Percentiles rank a stretch among this genome's conserved stretches.
These are phyloP conservation scores for Fusarium sp. DNA, from an alignment of 2,329 filamentous ascomycete species.

Conservation along the genomic window DNA sequence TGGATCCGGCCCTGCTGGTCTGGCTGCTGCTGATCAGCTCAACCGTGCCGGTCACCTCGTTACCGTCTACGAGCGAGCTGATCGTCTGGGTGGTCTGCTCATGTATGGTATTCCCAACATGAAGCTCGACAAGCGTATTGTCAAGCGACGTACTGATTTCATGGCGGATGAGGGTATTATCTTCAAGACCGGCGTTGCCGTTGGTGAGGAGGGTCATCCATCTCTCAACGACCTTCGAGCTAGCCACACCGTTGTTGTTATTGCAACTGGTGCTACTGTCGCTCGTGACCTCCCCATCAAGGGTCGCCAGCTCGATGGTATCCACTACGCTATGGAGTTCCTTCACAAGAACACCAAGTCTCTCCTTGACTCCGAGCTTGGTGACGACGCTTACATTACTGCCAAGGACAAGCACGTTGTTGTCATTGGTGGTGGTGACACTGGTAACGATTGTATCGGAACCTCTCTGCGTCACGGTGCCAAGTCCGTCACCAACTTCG, in stretches of 20 bases:
- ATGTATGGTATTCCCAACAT: constrained; percentile 99
- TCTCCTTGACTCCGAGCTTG: constrained; percentile 88
- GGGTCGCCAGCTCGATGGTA: constrained; percentile 86
- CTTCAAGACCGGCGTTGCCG: constrained; percentile 80
- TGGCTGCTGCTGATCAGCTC: constrained; percentile 91
- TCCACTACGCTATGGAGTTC: constrained; percentile 98
- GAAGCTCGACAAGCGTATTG: constrained; percentile 98
- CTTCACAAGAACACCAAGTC: constrained; percentile 98
- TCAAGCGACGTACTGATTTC: constrained; percentile 94
- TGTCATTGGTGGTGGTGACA: constrained; percentile 97
- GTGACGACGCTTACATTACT: constrained; percentile 87
- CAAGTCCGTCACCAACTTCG: constrained; percentile 96
- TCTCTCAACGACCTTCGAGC: constrained; percentile 78
- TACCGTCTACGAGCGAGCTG: constrained; percentile 92
- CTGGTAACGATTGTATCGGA: constrained; percentile 97
- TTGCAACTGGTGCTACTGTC: constrained; percentile 93
- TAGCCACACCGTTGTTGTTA: constrained; percentile 84
- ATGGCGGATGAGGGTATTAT: constrained; percentile 89
- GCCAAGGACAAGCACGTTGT: constrained; percentile 96
- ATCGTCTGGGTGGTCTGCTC: constrained; percentile 88
- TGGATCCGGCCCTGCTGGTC: constrained; percentile 90
- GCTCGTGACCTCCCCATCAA: constrained; percentile 93
- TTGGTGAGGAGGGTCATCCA: constrained; percentile 76
- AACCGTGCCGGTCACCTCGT: constrained; percentile 91
- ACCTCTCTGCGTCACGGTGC: constrained; percentile 95